Conservation (phyloP, 371 early-diverging fungal species). For the Mortierella sp. region DNA sequence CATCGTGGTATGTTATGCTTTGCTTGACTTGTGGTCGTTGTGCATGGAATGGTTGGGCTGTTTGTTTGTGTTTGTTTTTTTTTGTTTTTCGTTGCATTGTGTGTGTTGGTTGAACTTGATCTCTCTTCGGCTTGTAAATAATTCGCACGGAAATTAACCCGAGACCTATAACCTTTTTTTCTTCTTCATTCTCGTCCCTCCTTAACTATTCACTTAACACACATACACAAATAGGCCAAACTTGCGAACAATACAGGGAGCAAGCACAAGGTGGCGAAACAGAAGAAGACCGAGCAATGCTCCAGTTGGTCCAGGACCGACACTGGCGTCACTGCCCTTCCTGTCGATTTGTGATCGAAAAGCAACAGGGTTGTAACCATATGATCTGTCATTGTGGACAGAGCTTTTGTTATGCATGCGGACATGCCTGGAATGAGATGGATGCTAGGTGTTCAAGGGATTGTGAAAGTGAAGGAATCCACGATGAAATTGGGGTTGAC, state of each 20-base stretch:
- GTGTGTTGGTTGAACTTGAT: neutral
- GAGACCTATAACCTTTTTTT: neutral
- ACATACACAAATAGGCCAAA: conserved; percentile 16
- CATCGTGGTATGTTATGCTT: conserved; percentile 34
- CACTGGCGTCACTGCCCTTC: conserved; percentile 58
- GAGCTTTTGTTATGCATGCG: conserved; percentile 54
- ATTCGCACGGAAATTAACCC: neutral
- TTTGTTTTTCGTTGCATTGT: neutral
- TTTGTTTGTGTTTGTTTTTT: conserved; percentile 6
- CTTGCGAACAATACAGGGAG: conserved; percentile 44
- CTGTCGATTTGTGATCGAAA: conserved; percentile 57
- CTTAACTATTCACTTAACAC: neutral
- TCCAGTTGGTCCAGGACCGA: conserved; percentile 47
- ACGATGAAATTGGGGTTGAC: conserved; percentile 41
- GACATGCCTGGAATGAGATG: conserved; percentile 50
- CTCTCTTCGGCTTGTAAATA: neutral
- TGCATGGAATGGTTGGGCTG: neutral
- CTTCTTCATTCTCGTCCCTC: neutral
- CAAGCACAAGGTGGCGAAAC: conserved; percentile 36
- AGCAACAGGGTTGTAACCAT: conserved; percentile 53
- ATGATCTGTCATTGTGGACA: conserved; percentile 58
- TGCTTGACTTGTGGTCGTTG: neutral
- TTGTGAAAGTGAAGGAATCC: conserved; percentile 39
- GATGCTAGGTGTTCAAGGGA: conserved; percentile 50
- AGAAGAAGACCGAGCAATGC: conserved; percentile 56